Evolutionary conservation across 257 asterid species (phyloP), one percentile per base, ranked within the genome.

Genomic region (Nicotiana noctiflora): DNA sequence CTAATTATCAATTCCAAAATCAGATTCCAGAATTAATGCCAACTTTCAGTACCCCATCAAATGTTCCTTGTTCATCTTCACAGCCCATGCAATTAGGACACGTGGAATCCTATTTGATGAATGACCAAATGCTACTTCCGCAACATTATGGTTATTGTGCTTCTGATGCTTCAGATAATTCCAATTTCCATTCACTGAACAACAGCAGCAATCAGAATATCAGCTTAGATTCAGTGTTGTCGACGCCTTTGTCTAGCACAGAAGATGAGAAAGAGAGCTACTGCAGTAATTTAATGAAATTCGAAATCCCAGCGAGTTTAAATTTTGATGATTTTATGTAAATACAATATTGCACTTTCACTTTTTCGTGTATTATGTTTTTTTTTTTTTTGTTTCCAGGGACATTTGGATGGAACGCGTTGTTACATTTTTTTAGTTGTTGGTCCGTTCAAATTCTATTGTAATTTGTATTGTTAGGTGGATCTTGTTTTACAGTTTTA

Each of bases 261-360:
- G 88, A 89, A 82, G 89, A 87, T 9, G 89, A 89, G 64, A 89
- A 55, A 27, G 92, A 87, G 32, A 84, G 87, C 75, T 85, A 81
- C 17, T 86, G 87, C 87, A 83, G 88, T 80, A 72, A 86, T 21
- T 27, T 86, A 77, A 72, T 87, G 86, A 86, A 82, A 79, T 89
- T 89, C 65, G 90, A 87, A 83, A 86, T 89, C 19, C 90, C 90
- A 46, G 87, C 70, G 53, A 67, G 86, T 60, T 84, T 87, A 15
- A 81, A 87, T 60, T 82, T 89, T 34, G 87, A 84, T 76, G 84
- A 79, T 80, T 87, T 87, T 19, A 79, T 87, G 88, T 87, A 74
- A 84, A 82, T 77, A 81, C 49, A 84, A 82, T 77, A 81, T 55
- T 6, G 21, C 15, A 19, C 12, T 75, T 23, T 37, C 10, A 17